These are phyloP conservation scores for Diatrype stigma DNA, from an alignment of 2,329 filamentous ascomycete genomes.

Conservation along the genomic window DNA sequence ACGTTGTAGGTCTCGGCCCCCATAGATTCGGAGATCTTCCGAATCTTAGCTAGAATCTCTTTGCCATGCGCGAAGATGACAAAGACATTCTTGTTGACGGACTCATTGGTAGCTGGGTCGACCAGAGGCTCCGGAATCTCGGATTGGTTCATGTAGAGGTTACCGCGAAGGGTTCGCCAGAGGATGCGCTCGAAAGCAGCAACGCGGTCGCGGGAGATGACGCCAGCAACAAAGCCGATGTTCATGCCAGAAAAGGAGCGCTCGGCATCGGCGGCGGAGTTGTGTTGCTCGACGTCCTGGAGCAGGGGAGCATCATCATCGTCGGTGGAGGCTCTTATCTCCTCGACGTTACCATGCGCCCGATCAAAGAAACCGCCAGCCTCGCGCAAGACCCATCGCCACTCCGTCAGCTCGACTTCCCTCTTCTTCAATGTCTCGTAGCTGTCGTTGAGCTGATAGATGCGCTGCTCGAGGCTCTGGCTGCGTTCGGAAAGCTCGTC, in stretches of 20 bases:
- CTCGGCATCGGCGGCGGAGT: slow-evolving; percentile 62
- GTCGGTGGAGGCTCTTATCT: slow-evolving; percentile 86
- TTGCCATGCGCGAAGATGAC: slow-evolving; percentile 99
- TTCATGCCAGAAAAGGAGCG: slow-evolving; percentile 96
- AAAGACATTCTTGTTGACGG: slow-evolving; percentile 95
- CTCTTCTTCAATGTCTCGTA: slow-evolving; percentile 98
- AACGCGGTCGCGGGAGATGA: slow-evolving; percentile 89
- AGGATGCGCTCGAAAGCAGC: slow-evolving; percentile 95
- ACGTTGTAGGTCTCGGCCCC: slow-evolving; percentile 94
- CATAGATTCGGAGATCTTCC: slow-evolving; percentile 97
- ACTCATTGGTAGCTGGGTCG: slow-evolving; percentile 88
- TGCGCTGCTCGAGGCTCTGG: slow-evolving; percentile 85
- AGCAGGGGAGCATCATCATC: slow-evolving; percentile 92
- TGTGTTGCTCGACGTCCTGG: slow-evolving; percentile 85
- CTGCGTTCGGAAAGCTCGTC: slow-evolving; percentile 91
- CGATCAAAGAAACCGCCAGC: slow-evolving; percentile 96
- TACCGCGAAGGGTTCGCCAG: slow-evolving; percentile 94
- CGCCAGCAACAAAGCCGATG: slow-evolving; percentile 96
- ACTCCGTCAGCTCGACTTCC: slow-evolving; percentile 94
- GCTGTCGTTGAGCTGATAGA: slow-evolving; percentile 91
- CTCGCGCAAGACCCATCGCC: slow-evolving; percentile 96
- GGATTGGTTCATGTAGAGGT: slow-evolving; percentile 99
- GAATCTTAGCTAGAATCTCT: slow-evolving; percentile 96
- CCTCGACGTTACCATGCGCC: slow-evolving; percentile 92
- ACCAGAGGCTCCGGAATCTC: slow-evolving; percentile 93